Conservation (phyloP, 768 basidiomycete species). For the Cystobasidium onofrii region DNA sequence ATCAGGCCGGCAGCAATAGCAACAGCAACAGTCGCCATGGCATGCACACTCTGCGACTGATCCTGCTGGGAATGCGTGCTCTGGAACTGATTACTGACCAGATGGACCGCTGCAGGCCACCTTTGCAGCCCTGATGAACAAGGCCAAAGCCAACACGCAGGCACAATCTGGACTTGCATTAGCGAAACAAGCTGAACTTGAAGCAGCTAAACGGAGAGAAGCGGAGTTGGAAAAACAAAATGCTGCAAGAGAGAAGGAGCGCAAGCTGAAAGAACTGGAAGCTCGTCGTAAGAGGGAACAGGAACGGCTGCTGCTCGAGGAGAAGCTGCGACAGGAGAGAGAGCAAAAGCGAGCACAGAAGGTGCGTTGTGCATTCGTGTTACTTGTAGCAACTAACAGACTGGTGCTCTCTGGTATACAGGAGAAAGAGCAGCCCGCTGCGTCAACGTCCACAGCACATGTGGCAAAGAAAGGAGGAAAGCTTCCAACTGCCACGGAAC, state of each 20-base stretch:
- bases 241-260: slow-evolving; percentile 1
- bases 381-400: too few species aligned
- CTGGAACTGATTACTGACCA: too few species aligned
- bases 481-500: neutral
- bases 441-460: neutral
- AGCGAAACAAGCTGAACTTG: slow-evolving; percentile 17
- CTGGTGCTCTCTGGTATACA: neutral
- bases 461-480: neutral
- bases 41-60: too few species aligned
- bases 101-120: neutral
- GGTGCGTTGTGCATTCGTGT: neutral
- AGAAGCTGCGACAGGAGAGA: slow-evolving; percentile 9
- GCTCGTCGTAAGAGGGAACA: slow-evolving; percentile 16
- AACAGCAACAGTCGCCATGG: too few species aligned
- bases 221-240: slow-evolving; percentile 19
- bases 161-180: neutral
- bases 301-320: neutral
- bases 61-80: too few species aligned
- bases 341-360: slow-evolving; percentile 11
- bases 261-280: neutral
- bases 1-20: too few species aligned
- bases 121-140: slow-evolving; percentile 23
- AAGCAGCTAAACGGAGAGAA: neutral
- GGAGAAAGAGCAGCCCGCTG: neutral
- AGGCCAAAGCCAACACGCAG: slow-evolving; percentile 31